Evolutionary conservation across 2,329 filamentous ascomycete species (phyloP), one percentile per base, ranked within the genome.

Genomic region (Cercospora canescens): DNA sequence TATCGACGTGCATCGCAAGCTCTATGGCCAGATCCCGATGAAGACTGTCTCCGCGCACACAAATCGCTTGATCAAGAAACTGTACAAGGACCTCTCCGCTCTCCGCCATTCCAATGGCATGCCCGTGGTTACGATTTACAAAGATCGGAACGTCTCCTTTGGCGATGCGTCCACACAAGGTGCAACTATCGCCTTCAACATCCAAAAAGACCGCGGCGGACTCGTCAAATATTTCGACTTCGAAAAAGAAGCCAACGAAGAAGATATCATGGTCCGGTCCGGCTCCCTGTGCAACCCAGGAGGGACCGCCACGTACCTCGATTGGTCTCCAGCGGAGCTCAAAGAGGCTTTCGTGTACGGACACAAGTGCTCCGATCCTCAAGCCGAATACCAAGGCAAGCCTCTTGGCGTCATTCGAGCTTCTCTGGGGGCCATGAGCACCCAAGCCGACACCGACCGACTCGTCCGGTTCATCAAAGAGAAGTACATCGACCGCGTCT

Each of bases 261-360:
- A 89, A 69, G 86, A 87, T 55, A 91, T 97, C 48, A 92, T 96
- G 73, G 81, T 97, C 18, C 87, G 94, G 45, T 96, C 92, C 1
- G 94, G 94, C 5, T 91, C 92, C 0, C 83, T 97, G 1, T 98
- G 94, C 79, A 97, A 96, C 72, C 94, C 94, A 0, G 94, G 93
- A 7, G 93, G 93, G 2, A 87, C 96, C 66, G 90, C 93, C 14
- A 84, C 85, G 1, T 88, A 88, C 24, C 84, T 97, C 21, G 82
- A 83, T 1, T 84, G 96, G 65, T 85, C 89, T 56, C 88, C 92
- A 0, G 89, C 89, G 85, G 93, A 97, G 74, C 88, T 97, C 83
- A 89, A 84, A 71, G 85, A 85, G 64, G 95, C 96, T 73, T 96
- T 94, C 73, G 91, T 90, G 0, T 87, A 89, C 5, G 94, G 94